Evolutionary conservation across 257 asterid species (phyloP), one percentile per base, ranked within the genome.

Genomic region (Solanum clarkiae): DNA sequence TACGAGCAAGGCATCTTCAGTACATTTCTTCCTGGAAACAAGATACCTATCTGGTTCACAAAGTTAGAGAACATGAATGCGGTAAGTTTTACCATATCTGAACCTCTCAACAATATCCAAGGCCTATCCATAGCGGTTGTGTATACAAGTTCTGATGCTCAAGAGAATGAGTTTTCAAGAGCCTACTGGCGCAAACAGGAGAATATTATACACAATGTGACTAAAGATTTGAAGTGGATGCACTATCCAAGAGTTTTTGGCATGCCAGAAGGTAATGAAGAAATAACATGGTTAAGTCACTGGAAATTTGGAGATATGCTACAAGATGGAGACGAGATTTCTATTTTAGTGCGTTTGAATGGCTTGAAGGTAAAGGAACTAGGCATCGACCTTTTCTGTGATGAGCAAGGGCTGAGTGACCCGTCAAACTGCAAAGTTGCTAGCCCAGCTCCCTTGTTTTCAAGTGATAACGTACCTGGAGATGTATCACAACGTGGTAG

Each of bases 241-340:
- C 82, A 85, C 72, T 7, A 4, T 44, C 84, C 87, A 77, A 85
- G 69, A 7, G 26, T 22, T 26, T 85, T 60, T 14, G 87, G 84
- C 32, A 1, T 75, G n/a, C 77, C 86, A 57, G 83, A 74, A 74
- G 77, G 70, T 14, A 44, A 17, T 77, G 84, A 49, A 85, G 87
- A 80, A 14, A 85, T 85, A 71, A 75, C 81, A 14, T 77, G 87
- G 87, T 60, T 84, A 84, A 84, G 86, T 36, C 83, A 16, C 70
- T 84, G 86, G 86, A 74, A 59, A 22, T 83, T 83, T 49, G 80
- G 80, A 65, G 29, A 68, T 47, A 7, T 36, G 49, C 47, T 56
- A 14, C 68, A 85, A 24, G 83, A 9, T 79, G 56, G 87, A 4
- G 87, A 85, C 8, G 56, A 77, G 7, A 68, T 85, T 1, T 75